Conservation (phyloP, 352 stramenopile species). For the Phytophthora gonapodyides region DNA sequence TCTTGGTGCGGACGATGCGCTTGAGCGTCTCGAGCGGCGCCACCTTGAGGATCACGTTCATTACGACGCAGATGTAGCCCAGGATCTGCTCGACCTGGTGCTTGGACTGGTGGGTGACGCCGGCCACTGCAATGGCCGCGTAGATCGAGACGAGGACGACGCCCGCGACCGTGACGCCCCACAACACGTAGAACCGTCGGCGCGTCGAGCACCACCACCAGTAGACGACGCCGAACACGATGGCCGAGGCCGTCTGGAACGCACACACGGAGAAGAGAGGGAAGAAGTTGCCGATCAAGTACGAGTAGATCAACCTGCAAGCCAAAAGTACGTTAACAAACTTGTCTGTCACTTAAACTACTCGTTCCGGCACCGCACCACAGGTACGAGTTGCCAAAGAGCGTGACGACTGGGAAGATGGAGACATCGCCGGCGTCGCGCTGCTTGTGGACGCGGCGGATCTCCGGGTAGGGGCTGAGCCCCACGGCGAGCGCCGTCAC, state of each 20-base stretch:
- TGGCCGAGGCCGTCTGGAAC: conserved; percentile 22
- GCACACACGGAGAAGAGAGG: conserved; percentile 29
- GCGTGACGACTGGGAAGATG: conserved; percentile 33
- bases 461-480: conserved; percentile 26
- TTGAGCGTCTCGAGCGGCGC: conserved; percentile 36
- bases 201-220: conserved; percentile 24
- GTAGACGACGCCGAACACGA: conserved; percentile 25
- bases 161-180: conserved; percentile 4
- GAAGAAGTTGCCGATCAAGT: conserved; percentile 35
- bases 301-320: conserved; percentile 36
- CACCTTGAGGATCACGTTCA: conserved; percentile 31
- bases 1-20: conserved; percentile 35
- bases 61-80: conserved; percentile 33
- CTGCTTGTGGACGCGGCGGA: conserved; percentile 29
- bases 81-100: conserved; percentile 30
- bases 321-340: not conserved
- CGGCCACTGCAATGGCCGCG: conserved; percentile 21
- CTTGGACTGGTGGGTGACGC: conserved; percentile 29
- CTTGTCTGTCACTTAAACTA: not conserved
- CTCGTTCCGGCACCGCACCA: conserved; percentile 7
- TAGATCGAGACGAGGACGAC: conserved; percentile 31
- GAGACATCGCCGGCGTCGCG: conserved; percentile 17
- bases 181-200: conserved; percentile 23
- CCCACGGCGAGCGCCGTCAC: conserved; percentile 27
- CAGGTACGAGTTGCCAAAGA: conserved; percentile 33